These are phyloP conservation scores for Colletotrichum sidae DNA, from an alignment of 2,329 filamentous ascomycete species.

Conservation along the genomic window DNA sequence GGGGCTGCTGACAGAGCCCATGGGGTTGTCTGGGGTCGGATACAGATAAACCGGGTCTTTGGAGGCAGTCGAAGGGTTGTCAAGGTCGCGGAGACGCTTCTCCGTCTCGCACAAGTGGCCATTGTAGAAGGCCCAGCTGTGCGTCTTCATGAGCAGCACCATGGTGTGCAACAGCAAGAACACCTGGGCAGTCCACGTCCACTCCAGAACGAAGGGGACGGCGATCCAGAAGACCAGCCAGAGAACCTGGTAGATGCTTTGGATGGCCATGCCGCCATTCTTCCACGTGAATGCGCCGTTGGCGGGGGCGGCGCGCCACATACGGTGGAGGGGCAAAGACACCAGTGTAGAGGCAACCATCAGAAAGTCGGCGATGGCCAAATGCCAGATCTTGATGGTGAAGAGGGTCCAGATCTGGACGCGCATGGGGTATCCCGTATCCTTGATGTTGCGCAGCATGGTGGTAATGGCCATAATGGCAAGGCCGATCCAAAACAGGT, in stretches of 20 bases:
- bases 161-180: slow-evolving; percentile 93
- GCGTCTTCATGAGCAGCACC: slow-evolving; percentile 98
- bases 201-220: slow-evolving; percentile 85
- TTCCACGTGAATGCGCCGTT: slow-evolving; percentile 76
- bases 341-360: slow-evolving; percentile 85
- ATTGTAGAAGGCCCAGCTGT: slow-evolving; percentile 98
- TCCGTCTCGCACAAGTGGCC: slow-evolving; percentile 92
- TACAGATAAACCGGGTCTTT: slow-evolving; percentile 80
- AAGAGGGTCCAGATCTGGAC: slow-evolving; percentile 91
- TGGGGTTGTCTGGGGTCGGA: slow-evolving; percentile 69
- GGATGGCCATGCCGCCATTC: slow-evolving; percentile 80
- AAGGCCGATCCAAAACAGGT: slow-evolving; percentile 96
- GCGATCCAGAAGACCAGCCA: slow-evolving; percentile 89
- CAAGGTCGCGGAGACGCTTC: slow-evolving; percentile 81
- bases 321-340: slow-evolving; percentile 78
- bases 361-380: slow-evolving; percentile 83
- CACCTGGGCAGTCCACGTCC: slow-evolving; percentile 98
- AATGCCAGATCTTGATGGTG: slow-evolving; percentile 87
- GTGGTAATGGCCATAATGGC: slow-evolving; percentile 97
- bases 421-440: slow-evolving; percentile 88
- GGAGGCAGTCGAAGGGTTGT: slow-evolving; percentile 71
- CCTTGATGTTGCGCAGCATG: slow-evolving; percentile 92
- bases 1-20: slow-evolving; percentile 49
- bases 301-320: slow-evolving; percentile 67
- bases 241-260: slow-evolving; percentile 81